Evolutionary conservation across 2,329 filamentous ascomycete genomes (phyloP).

Genomic region (Pyrenochaeta sp.): DNA sequence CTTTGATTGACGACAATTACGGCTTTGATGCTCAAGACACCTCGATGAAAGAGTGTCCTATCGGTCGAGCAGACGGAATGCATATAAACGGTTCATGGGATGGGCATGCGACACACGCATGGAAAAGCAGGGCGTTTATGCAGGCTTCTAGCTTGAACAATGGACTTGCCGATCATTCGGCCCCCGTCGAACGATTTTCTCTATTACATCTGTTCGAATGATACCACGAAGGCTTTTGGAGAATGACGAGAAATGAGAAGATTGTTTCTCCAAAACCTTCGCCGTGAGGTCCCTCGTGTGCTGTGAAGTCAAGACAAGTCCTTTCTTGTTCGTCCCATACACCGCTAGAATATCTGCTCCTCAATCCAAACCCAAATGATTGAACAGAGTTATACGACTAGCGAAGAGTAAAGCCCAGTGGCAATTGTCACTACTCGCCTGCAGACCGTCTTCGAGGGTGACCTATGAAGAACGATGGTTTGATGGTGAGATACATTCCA

Average conservation of each 20-base stretch:
- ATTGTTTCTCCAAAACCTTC: conserved; percentile 35
- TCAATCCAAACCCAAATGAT: conserved; percentile 73
- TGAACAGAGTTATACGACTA: conserved; percentile 89
- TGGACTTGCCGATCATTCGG: conserved; percentile 44
- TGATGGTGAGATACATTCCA: conserved; percentile 83
- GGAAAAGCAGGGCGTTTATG: conserved; percentile 49
- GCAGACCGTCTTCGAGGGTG: conserved; percentile 76
- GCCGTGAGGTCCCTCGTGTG: conserved; percentile 23
- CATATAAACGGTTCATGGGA: conserved; percentile 47
- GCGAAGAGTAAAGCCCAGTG: conserved; percentile 76
- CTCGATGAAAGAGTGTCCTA: no score
- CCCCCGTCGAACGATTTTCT: conserved; percentile 39
- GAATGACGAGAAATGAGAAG: conserved; percentile 30
- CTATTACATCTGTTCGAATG: no score
- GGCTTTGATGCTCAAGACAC: conserved; percentile 42
- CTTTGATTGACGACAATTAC: conserved; percentile 49
- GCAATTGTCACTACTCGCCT: conserved; percentile 69
- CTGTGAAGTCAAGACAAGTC: no score
- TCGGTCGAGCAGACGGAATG: conserved; percentile 49
- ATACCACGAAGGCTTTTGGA: conserved; percentile 37
- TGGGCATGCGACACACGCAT: conserved; percentile 43
- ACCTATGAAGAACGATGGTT: conserved; percentile 75
- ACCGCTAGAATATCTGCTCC: conserved; percentile 88
- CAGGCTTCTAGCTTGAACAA: conserved; percentile 48
- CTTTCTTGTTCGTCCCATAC: no score